Evolutionary conservation across 306 rosid species (phyloP).

Genomic region (Erythrophleum fordii): DNA sequence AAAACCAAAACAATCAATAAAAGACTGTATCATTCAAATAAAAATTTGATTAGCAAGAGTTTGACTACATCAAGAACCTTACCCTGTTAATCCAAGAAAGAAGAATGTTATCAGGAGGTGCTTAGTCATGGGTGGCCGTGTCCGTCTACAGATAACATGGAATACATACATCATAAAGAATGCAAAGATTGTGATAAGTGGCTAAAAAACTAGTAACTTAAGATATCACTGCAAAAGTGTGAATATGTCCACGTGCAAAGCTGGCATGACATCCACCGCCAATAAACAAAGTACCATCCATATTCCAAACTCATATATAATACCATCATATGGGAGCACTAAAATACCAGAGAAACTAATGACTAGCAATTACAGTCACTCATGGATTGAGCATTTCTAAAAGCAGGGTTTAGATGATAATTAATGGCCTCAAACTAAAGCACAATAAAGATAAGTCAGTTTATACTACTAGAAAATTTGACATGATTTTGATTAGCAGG

Average conservation of each 20-base stretch:
- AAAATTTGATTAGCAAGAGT: neutral
- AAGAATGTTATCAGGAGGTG: slow-evolving; percentile 62
- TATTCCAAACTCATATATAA: neutral
- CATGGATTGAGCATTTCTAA: slow-evolving; percentile 4
- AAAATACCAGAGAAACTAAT: neutral
- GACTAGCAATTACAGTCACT: neutral
- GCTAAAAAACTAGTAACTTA: neutral
- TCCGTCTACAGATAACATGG: slow-evolving; percentile 58
- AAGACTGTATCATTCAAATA: slow-evolving; percentile 11
- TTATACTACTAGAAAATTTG: neutral
- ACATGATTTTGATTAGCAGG: neutral
- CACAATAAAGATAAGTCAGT: neutral
- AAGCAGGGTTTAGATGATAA: slow-evolving; percentile 7
- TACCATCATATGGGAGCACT: neutral
- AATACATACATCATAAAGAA: slow-evolving; percentile 26
- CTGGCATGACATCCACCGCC: neutral
- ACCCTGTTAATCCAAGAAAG: slow-evolving; percentile 97
- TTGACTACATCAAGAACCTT: slow-evolving; percentile 40
- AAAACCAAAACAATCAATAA: slow-evolving; percentile 35
- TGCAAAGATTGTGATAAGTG: neutral
- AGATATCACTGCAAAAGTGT: slow-evolving; percentile 20
- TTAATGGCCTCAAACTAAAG: slow-evolving; percentile 11
- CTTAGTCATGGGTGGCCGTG: slow-evolving; percentile 79
- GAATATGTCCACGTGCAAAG: slow-evolving; percentile 16
- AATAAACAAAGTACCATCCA: slow-evolving; percentile 16